These are phyloP conservation scores for Lyophyllum decastes DNA, from an alignment of 768 basidiomycete genomes.

Conservation along the genomic window DNA sequence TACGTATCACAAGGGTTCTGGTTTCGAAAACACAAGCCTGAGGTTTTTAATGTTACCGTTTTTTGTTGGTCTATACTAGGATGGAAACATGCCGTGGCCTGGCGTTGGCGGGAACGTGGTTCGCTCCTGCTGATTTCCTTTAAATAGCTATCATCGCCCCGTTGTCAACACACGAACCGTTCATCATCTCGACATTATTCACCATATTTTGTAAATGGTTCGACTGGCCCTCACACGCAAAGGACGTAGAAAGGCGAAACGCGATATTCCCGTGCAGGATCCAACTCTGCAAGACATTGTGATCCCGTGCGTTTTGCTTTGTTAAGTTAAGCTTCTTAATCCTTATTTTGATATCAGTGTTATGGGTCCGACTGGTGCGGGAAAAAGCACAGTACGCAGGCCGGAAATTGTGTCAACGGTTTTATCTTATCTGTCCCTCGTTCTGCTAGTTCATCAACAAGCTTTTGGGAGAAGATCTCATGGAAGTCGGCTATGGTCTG, in stretches of 20 bases:
- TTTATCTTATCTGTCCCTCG: neutral
- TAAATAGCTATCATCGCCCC: too few species aligned
- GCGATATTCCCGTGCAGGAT: neutral
- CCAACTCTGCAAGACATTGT: neutral
- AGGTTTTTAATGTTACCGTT: too few species aligned
- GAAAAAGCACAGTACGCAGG: slow-evolving; percentile 22
- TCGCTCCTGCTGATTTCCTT: too few species aligned
- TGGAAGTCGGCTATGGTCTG: neutral
- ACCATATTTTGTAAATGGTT: neutral
- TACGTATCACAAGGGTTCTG: too few species aligned
- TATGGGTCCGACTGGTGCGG: slow-evolving; percentile 21
- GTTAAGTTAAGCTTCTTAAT: neutral
- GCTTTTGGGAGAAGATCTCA: neutral
- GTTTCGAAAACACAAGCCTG: too few species aligned
- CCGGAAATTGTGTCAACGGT: too few species aligned
- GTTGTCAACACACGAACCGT: neutral
- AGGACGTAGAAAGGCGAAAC: neutral
- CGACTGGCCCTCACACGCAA: too few species aligned
- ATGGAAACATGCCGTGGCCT: too few species aligned
- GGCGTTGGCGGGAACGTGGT: too few species aligned
- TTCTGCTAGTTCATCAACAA: slow-evolving; percentile 19
- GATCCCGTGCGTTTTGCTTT: neutral
- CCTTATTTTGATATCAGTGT: slow-evolving; percentile 6
- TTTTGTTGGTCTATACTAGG: too few species aligned
- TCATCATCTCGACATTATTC: neutral